Evolutionary conservation across 169 alveolate genomes (phyloP), one percentile per base, ranked within the genome.

Genomic region (Cyclospora cayetanensis): DNA sequence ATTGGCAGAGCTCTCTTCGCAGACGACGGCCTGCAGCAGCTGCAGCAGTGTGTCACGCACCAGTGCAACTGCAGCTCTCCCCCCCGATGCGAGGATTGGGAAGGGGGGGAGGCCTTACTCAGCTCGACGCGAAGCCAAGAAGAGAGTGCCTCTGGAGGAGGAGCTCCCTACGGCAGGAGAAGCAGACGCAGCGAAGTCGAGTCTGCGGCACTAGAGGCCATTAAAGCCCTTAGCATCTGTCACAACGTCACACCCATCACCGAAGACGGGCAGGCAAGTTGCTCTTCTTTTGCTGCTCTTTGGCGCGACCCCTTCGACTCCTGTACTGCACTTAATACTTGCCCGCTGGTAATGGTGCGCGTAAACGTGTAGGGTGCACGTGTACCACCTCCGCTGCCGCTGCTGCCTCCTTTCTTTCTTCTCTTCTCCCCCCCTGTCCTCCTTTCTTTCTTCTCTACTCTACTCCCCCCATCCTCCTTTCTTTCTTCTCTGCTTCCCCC

Each of bases 201-300:
- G n/a, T 7, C 12, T 18, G 74, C 9, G 12, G 74, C 74, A 60
- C 37, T 53, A 88, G 98, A 97, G 90, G 93, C 97, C 34, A 91
- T 97, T n/a, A 92, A 96, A 41, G 95, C 98, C 29, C 92, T 98
- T 60, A 96, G 98, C 15, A 93, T 98, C n/a, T 98, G 99, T 83
- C 98, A 98, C 88, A 98, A 97, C 93, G 98, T 98, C 27, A 97
- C 98, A 7, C 99, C 99, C 39, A 95, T 96, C 5, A 72, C 53
- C 52, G 89, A 74, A 46, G 76, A 46, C 18, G 92, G 79, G 79
- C 27, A 41, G 90, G 90, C 18, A 11, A n/a, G 25, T 60, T 60
- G 35, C 25, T 0, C 18, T 18, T 50, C 60, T 50, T 50, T 18
- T 18, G 9, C n/a, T n/a, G n/a, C n/a, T n/a, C n/a, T n/a, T n/a